Evolutionary conservation across 169 alveolate genomes (phyloP).

Genomic region (Plasmodium berghei): DNA sequence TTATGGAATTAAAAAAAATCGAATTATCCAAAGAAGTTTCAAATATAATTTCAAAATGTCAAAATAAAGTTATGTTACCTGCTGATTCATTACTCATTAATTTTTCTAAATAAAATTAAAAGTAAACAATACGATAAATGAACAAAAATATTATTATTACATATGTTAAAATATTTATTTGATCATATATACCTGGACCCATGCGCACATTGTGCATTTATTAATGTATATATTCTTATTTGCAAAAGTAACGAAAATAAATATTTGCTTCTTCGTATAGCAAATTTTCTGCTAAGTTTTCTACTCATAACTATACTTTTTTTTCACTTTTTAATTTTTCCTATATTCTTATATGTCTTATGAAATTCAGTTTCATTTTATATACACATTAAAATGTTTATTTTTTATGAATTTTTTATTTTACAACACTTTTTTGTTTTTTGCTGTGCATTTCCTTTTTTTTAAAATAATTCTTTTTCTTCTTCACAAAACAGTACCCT

Average conservation of each 20-base stretch:
- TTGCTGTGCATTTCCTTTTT: neutral
- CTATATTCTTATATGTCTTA: neutral
- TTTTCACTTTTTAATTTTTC: no score
- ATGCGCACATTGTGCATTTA: neutral
- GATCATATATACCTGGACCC: neutral
- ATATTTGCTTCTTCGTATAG: no score
- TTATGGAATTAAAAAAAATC: conserved; percentile 94
- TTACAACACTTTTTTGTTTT: neutral
- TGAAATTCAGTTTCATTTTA: neutral
- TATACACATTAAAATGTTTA: neutral
- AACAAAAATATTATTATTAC: no score
- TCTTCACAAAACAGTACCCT: conserved; percentile 44
- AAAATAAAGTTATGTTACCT: conserved; percentile 87
- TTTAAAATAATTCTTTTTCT: conserved; percentile 16
- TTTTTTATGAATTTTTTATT: neutral
- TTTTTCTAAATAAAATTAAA: conserved; percentile 60
- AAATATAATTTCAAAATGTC: conserved; percentile 90
- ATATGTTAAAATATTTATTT: neutral
- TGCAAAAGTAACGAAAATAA: neutral
- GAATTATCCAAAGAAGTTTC: conserved; percentile 96
- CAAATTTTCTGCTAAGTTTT: no score
- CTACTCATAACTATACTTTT: no score
- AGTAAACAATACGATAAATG: no score
- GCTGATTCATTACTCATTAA: conserved; percentile 79
- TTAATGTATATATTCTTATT: neutral